These are phyloP conservation scores for Clausena lansium DNA, from an alignment of 345 rosid genomes.

Conservation along the genomic window DNA sequence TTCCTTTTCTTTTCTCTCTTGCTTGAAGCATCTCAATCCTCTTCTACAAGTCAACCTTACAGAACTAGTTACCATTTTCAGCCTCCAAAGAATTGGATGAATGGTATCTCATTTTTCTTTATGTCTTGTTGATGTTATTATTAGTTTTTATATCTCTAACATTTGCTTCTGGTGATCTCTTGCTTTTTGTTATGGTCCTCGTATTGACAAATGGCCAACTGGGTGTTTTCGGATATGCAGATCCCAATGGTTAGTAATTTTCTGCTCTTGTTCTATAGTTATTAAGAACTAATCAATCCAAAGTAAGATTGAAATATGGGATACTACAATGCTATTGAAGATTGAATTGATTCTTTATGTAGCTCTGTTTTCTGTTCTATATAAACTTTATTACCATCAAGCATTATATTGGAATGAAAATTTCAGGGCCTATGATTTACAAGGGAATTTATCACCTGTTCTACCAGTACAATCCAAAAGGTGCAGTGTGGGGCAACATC, in stretches of 20 bases:
- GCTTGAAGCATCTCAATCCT: slow-evolving; percentile 26
- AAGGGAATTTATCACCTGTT: slow-evolving; percentile 72
- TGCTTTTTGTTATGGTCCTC: slow-evolving; percentile 10
- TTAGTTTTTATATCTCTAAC: slow-evolving; percentile 1
- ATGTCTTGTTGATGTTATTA: neutral
- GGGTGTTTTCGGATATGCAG: slow-evolving; percentile 33
- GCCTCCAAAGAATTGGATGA: slow-evolving; percentile 77
- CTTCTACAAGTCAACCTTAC: slow-evolving; percentile 44
- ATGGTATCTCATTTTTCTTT: slow-evolving; percentile 29
- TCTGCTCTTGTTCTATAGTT: neutral
- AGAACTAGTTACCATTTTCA: slow-evolving; percentile 75
- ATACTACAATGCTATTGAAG: neutral
- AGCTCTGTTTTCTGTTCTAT: neutral
- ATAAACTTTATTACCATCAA: neutral
- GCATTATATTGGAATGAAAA: neutral
- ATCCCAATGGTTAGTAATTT: slow-evolving; percentile 68
- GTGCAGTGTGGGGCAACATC: slow-evolving; percentile 67
- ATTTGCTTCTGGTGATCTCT: neutral
- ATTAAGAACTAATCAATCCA: neutral
- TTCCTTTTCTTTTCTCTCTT: slow-evolving; percentile 37
- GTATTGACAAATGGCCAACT: slow-evolving; percentile 23
- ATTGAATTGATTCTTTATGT: neutral
- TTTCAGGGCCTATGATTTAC: slow-evolving; percentile 66
- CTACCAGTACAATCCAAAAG: slow-evolving; percentile 74
- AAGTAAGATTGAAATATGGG: neutral